These are phyloP conservation scores for Arthrobotrys musiformis DNA, from an alignment of 2,329 filamentous ascomycete genomes.

Conservation along the genomic window DNA sequence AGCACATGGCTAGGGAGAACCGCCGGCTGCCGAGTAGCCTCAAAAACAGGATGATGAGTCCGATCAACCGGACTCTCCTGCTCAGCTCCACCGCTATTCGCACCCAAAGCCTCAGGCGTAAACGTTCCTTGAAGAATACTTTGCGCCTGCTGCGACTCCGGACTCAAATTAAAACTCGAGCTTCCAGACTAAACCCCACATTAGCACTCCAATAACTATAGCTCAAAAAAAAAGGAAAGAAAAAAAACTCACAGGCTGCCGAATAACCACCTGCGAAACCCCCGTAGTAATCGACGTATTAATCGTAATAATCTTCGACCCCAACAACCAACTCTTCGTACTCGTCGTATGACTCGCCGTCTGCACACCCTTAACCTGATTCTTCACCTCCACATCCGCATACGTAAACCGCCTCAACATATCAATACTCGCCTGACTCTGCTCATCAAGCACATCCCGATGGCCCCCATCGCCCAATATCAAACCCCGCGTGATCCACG, in stretches of 20 bases:
- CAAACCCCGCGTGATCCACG: slow-evolving; percentile 88
- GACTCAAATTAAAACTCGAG: slow-evolving; percentile 62
- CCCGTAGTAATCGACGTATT: slow-evolving; percentile 66
- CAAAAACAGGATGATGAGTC: slow-evolving; percentile 65
- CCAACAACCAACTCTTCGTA: slow-evolving; percentile 67
- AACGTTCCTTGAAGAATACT: slow-evolving; percentile 55
- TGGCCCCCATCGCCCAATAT: slow-evolving; percentile 80
- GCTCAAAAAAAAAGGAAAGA: neutral
- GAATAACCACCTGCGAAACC: slow-evolving; percentile 66
- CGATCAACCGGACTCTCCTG: slow-evolving; percentile 39
- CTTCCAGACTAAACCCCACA: slow-evolving; percentile 62
- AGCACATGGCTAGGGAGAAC: slow-evolving; percentile 79
- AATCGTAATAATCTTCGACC: slow-evolving; percentile 67
- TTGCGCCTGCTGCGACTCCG: slow-evolving; percentile 57
- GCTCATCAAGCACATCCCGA: slow-evolving; percentile 82
- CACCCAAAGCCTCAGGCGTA: slow-evolving; percentile 29
- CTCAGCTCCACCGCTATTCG: neutral
- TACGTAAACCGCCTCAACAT: slow-evolving; percentile 91
- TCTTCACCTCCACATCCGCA: slow-evolving; percentile 75
- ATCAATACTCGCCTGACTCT: slow-evolving; percentile 91
- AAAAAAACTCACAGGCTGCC: slow-evolving; percentile 57
- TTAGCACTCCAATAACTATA: slow-evolving; percentile 21
- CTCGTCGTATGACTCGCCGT: slow-evolving; percentile 63
- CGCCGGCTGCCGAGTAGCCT: slow-evolving; percentile 67
- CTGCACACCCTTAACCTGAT: slow-evolving; percentile 62